These are phyloP conservation scores for Botrytis galanthina DNA, from an alignment of 2,329 filamentous ascomycete species.

Conservation along the genomic window DNA sequence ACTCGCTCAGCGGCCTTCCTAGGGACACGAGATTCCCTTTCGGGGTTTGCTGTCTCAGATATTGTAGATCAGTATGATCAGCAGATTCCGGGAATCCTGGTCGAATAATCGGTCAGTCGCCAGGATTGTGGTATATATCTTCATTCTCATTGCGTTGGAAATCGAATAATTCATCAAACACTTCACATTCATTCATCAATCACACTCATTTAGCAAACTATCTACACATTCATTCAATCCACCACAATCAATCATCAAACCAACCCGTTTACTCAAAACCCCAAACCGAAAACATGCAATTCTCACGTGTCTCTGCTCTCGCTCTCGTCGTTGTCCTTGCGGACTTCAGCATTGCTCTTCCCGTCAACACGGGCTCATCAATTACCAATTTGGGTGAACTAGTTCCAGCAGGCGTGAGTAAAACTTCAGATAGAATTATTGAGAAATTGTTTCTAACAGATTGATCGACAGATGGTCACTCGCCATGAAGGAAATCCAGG, in stretches of 20 bases:
- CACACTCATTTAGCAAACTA: neutral
- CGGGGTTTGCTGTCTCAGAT: neutral
- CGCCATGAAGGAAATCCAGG: neutral
- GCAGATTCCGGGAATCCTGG: too few relatives aligned
- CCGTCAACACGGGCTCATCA: neutral
- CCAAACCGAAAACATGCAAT: constrained; percentile 1
- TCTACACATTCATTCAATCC: neutral
- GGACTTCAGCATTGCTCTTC: neutral
- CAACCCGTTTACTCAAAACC: neutral
- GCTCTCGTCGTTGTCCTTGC: neutral
- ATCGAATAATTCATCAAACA: neutral
- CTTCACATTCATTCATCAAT: neutral
- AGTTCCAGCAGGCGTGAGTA: neutral
- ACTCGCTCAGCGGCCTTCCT: neutral
- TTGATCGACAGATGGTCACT: constrained; percentile 38
- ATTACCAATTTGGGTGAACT: neutral
- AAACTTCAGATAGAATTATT: neutral
- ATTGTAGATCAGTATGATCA: neutral
- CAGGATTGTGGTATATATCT: neutral
- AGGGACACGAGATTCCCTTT: neutral
- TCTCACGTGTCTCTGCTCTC: neutral
- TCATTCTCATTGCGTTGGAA: neutral
- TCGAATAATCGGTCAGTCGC: neutral
- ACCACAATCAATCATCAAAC: neutral
- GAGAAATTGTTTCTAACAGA: constrained; percentile 1